Conservation (phyloP, 2,329 filamentous ascomycete genomes). For the Colletotrichum chrysophilum region DNA sequence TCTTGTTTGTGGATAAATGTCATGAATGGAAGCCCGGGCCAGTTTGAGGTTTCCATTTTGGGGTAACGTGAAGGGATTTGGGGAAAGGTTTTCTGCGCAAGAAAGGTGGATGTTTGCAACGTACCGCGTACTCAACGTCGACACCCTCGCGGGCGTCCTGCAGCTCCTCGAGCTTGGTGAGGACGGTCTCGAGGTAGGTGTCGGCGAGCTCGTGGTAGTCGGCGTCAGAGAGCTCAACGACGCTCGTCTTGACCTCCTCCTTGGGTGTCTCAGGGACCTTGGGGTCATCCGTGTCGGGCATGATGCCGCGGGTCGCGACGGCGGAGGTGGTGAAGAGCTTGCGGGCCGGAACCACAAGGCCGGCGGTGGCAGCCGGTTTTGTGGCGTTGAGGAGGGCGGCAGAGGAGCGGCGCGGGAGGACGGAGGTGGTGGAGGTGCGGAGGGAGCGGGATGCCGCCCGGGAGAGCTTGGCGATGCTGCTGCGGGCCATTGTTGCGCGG, state of each 20-base stretch:
- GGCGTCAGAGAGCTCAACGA: slow-evolving; percentile 69
- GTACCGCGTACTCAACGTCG: slow-evolving; percentile 88
- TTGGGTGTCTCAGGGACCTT: slow-evolving; percentile 44
- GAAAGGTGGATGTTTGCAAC: slow-evolving; percentile 32
- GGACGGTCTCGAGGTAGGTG: slow-evolving; percentile 67
- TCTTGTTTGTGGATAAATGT: background rate
- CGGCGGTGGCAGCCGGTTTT: background rate
- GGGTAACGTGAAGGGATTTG: background rate
- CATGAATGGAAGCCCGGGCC: slow-evolving; percentile 2
- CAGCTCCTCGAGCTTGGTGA: slow-evolving; percentile 70
- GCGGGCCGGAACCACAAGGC: slow-evolving; percentile 25
- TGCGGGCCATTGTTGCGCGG: slow-evolving; percentile 32
- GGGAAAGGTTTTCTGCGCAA: background rate
- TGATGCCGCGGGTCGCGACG: slow-evolving; percentile 53
- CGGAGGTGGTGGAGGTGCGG: slow-evolving; percentile 26
- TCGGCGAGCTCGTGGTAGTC: slow-evolving; percentile 83
- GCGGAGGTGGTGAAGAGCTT: slow-evolving; percentile 35
- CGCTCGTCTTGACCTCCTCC: slow-evolving; percentile 42
- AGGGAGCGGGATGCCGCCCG: slow-evolving; percentile 40
- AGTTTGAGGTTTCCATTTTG: background rate
- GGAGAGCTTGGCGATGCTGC: slow-evolving; percentile 39
- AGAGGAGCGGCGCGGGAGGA: slow-evolving; percentile 3
- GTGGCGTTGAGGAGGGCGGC: slow-evolving; percentile 1
- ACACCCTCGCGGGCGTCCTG: slow-evolving; percentile 77
- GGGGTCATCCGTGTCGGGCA: slow-evolving; percentile 64